Conservation (phyloP, 257 asterid species). For the Agastache rugosa region DNA sequence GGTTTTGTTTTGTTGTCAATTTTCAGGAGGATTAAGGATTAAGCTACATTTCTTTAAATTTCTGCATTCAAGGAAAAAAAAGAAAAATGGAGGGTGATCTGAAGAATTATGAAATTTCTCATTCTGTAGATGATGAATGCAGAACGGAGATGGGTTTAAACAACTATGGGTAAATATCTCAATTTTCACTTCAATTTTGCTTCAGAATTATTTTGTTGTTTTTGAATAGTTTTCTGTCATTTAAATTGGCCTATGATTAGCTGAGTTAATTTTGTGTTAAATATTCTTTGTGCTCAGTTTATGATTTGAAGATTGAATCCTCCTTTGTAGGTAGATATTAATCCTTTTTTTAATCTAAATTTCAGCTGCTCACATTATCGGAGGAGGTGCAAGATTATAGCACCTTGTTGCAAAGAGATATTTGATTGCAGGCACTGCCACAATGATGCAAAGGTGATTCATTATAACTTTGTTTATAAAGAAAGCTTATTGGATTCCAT, state of each 20-base stretch:
- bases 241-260: not conserved
- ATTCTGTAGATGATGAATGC: slow-evolving; percentile 31
- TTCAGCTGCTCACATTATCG: slow-evolving; percentile 70
- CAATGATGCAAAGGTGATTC: slow-evolving; percentile 69
- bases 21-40: slow-evolving; percentile 37
- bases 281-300: not conserved
- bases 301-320: not conserved
- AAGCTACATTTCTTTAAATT: not conserved
- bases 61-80: not conserved
- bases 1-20: not conserved
- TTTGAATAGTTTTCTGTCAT: not conserved
- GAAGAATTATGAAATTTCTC: slow-evolving; percentile 30
- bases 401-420: slow-evolving; percentile 81
- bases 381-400: slow-evolving; percentile 70
- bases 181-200: not conserved
- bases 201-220: not conserved
- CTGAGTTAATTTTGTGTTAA: not conserved
- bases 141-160: slow-evolving; percentile 45
- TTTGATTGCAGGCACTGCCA: slow-evolving; percentile 90
- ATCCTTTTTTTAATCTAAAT: not conserved
- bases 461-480: not conserved
- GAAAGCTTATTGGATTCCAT: not conserved
- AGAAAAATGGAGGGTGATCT: slow-evolving; percentile 44
- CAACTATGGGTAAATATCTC: slow-evolving; percentile 51
- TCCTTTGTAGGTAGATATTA: not conserved